phyloP scores from a whole-genome alignment of 2,329 filamentous ascomycete species.

The Cladosporium oxysporum region DNA sequence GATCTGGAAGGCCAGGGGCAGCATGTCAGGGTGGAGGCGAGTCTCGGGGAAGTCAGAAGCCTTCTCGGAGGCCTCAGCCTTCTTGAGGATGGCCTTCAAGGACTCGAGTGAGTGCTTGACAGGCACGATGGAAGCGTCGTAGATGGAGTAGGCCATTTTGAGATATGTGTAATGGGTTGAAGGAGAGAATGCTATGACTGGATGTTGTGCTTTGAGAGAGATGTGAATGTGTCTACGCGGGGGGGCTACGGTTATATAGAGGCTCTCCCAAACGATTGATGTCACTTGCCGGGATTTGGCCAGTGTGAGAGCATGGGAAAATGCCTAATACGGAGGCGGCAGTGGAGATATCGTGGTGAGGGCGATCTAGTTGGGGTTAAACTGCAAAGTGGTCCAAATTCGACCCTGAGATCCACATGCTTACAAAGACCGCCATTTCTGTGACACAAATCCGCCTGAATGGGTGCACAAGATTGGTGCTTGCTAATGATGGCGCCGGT shows the following conservation, averaged over 20 bases:
- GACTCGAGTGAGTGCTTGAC: constrained; percentile 19
- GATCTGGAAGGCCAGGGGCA: constrained; percentile 16
- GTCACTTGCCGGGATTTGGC: background rate
- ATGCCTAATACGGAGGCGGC: background rate
- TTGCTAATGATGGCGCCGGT: background rate
- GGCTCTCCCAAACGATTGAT: background rate
- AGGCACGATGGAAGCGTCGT: constrained; percentile 17
- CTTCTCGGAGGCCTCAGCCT: constrained; percentile 12
- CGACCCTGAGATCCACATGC: constrained; percentile 10
- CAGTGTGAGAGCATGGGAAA: background rate
- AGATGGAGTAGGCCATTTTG: constrained; percentile 15
- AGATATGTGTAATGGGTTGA: background rate
- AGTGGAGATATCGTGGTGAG: constrained; percentile 2
- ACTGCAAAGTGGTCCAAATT: background rate
- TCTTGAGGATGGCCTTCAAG: constrained; percentile 15
- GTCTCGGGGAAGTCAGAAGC: constrained; percentile 9
- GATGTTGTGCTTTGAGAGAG: background rate
- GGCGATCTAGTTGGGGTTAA: background rate
- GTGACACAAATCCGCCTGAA: background rate
- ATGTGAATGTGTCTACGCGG: background rate
- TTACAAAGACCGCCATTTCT: constrained; percentile 12
- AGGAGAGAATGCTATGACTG: background rate
- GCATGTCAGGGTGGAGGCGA: constrained; percentile 18
- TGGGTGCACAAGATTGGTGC: background rate
- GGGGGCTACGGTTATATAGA: background rate